Percentiles rank a stretch among this genome's conserved stretches.
Evolutionary conservation across 345 rosid genomes (phyloP).

Genomic region (Eucalyptus grandis): DNA sequence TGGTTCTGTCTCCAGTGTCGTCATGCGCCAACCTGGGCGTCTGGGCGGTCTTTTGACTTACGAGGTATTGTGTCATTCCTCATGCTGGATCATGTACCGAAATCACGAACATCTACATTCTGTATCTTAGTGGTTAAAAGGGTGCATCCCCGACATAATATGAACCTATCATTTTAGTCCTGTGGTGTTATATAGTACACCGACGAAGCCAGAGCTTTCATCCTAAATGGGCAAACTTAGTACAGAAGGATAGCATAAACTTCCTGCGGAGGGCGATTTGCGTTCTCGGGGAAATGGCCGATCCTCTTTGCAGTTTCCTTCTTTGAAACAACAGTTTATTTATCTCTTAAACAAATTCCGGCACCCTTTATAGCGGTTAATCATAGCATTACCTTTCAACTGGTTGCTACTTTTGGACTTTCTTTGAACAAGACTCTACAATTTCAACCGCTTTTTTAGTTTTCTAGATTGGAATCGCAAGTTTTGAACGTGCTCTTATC

Average conservation of each 20-base stretch:
- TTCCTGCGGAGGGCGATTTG: not conserved
- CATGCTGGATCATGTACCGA: not conserved
- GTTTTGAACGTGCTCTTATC: not conserved
- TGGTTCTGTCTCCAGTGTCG: conserved; percentile 15
- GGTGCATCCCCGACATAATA: not conserved
- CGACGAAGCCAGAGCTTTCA: not conserved
- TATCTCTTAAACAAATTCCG: not conserved
- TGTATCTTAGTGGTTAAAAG: not conserved
- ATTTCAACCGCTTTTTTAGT: not conserved
- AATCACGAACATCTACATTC: not conserved
- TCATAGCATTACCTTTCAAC: not conserved
- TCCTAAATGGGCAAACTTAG: not conserved
- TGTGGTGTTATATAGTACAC: not conserved
- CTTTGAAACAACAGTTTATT: not conserved
- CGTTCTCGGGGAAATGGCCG: not conserved
- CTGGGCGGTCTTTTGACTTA: not conserved
- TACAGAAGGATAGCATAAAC: not conserved
- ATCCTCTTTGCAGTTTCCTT: not conserved
- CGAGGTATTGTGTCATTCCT: conserved; percentile 9
- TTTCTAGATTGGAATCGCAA: not conserved
- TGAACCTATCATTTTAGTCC: not conserved
- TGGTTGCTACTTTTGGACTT: not conserved
- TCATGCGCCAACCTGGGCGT: conserved; percentile 1
- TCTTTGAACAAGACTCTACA: not conserved
- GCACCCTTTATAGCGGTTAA: not conserved